phyloP scores from a whole-genome alignment of 805 yeast genomes.

The Nakazawaea peltata region DNA sequence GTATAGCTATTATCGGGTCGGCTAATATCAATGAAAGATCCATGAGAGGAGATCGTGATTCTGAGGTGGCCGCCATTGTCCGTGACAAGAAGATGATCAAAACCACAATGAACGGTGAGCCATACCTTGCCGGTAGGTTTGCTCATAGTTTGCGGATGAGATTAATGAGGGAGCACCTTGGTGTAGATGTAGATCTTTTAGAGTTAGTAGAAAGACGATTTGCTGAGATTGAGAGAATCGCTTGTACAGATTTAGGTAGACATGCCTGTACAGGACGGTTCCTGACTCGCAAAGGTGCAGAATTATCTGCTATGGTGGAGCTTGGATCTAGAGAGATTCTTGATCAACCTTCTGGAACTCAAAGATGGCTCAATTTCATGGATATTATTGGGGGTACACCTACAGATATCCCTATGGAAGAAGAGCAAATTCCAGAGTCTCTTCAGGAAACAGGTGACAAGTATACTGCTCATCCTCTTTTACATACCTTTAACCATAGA shows the following conservation, averaged over 20 bases:
- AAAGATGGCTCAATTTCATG: slow-evolving; percentile 30
- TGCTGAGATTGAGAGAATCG: slow-evolving; percentile 36
- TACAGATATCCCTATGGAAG: slow-evolving; percentile 13
- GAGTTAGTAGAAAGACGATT: slow-evolving; percentile 77
- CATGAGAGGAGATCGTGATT: slow-evolving; percentile 88
- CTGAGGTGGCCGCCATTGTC: slow-evolving; percentile 86
- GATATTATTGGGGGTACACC: slow-evolving; percentile 16
- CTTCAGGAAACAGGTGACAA: slow-evolving; percentile 14
- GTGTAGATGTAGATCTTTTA: slow-evolving; percentile 81
- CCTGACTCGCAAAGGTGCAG: slow-evolving; percentile 21
- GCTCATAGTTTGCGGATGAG: slow-evolving; percentile 85
- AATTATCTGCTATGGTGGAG: slow-evolving; percentile 65
- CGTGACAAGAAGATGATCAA: slow-evolving; percentile 74
- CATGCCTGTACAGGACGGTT: slow-evolving; percentile 38
- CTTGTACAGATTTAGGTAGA: slow-evolving; percentile 31
- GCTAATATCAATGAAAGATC: slow-evolving; percentile 97
- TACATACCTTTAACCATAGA: slow-evolving; percentile 68
- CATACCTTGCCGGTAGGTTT: slow-evolving; percentile 76
- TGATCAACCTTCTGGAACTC: slow-evolving; percentile 37
- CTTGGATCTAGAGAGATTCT: slow-evolving; percentile 64
- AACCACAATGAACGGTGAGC: slow-evolving; percentile 71
- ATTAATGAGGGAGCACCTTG: slow-evolving; percentile 94
- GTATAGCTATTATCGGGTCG: slow-evolving; percentile 90
- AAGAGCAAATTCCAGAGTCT: slow-evolving; percentile 12
- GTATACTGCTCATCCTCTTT: slow-evolving; percentile 5